Evolutionary conservation across 495 filamentous ascomycete genomes (phyloP).

Genomic region (Penicillium egyptiacum): DNA sequence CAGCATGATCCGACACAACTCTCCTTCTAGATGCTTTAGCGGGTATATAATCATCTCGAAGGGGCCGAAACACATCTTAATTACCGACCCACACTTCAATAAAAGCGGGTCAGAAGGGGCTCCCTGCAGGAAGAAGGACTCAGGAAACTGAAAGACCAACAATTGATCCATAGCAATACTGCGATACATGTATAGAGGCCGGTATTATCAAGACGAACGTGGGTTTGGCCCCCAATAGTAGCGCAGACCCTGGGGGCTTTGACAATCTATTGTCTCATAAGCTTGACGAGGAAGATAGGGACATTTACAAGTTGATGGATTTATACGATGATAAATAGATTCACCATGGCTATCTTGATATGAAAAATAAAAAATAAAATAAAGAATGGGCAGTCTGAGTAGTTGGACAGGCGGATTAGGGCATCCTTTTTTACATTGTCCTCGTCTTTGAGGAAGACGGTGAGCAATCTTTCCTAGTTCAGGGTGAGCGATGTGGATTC

Average conservation of each 20-base stretch:
- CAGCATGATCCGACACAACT: neutral
- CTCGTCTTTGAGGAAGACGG: neutral
- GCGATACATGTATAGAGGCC: too few species aligned
- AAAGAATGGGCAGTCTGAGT: neutral
- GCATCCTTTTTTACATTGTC: neutral
- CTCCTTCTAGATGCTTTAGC: neutral
- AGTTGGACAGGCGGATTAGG: neutral
- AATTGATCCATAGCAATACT: neutral
- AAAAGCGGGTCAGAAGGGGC: neutral
- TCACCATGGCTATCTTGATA: neutral
- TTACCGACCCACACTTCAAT: neutral
- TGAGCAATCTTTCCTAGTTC: neutral
- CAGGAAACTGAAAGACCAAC: neutral
- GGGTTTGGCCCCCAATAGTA: neutral
- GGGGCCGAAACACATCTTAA: neutral
- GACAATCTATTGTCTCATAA: neutral
- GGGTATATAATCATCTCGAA: neutral
- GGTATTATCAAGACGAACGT: neutral
- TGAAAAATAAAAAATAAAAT: neutral
- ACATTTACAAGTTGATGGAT: neutral
- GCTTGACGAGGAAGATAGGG: neutral
- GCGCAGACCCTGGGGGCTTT: neutral
- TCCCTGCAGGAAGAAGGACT: neutral
- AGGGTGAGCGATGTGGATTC: neutral
- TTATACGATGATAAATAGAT: neutral